Percentiles rank a stretch among this genome's conserved stretches.
Conservation (phyloP, 768 basidiomycete species). For the Candolleomyces eurysporus region DNA sequence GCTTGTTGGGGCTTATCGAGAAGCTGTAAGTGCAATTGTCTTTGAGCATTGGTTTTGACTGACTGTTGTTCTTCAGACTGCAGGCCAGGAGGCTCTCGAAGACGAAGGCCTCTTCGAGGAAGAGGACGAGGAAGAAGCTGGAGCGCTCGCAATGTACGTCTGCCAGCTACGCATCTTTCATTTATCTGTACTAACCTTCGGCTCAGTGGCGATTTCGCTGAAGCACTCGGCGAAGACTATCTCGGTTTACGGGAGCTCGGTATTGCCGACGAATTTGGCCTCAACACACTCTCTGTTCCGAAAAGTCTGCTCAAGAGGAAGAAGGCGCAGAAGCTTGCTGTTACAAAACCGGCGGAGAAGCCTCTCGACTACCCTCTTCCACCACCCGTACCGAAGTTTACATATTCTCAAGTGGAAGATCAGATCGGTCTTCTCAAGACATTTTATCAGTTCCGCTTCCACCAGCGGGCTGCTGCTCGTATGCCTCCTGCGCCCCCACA, state of each 20-base stretch:
- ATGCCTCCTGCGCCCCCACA: conserved; percentile 18
- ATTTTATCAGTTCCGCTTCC: conserved; percentile 66
- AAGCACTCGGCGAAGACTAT: conserved; percentile 89
- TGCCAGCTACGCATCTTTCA: neutral
- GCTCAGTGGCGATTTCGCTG: conserved; percentile 79
- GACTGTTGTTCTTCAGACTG: conserved; percentile 23
- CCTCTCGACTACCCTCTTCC: conserved; percentile 86
- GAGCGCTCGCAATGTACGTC: conserved; percentile 37
- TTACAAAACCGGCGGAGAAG: conserved; percentile 65
- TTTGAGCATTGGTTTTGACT: neutral
- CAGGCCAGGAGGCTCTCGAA: conserved; percentile 40
- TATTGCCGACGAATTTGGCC: conserved; percentile 81
- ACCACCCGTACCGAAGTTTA: conserved; percentile 74
- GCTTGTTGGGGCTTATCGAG: conserved; percentile 78
- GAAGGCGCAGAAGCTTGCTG: conserved; percentile 42
- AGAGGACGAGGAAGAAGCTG: conserved; percentile 45
- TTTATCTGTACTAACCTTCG: conserved; percentile 5
- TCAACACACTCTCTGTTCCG: conserved; percentile 77
- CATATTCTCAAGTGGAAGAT: conserved; percentile 57
- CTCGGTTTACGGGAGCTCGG: conserved; percentile 86
- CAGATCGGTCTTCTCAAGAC: conserved; percentile 85
- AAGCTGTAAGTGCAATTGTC: conserved; percentile 53
- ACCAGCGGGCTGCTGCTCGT: conserved; percentile 31
- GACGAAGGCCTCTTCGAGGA: conserved; percentile 53
- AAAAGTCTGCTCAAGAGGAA: conserved; percentile 72